A percentile compares a stretch with the other conserved stretches of the same genome.
phyloP scores from a whole-genome alignment of 306 rosid species.

The Lotus japonicus region DNA sequence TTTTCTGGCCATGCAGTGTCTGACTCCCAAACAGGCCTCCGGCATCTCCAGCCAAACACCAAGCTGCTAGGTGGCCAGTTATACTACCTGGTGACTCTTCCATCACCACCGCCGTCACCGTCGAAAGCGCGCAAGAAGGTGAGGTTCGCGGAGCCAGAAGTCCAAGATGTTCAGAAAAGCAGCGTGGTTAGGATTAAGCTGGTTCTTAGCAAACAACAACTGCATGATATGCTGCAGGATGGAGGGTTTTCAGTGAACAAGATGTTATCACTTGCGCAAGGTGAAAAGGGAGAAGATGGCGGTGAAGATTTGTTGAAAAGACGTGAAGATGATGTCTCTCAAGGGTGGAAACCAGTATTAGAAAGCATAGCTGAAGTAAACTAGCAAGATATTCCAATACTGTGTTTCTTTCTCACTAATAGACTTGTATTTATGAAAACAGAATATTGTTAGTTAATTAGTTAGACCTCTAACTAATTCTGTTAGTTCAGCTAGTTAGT shows the following conservation, averaged over 20 bases:
- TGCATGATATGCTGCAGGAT: slow-evolving; percentile 48
- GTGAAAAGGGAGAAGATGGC: slow-evolving; percentile 15
- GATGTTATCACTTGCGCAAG: slow-evolving; percentile 38
- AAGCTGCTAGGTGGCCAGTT: slow-evolving; percentile 42
- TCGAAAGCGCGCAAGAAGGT: slow-evolving; percentile 49
- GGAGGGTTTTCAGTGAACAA: slow-evolving; percentile 53
- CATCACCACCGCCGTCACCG: neutral
- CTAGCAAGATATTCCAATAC: too few relatives aligned
- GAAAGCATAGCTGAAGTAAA: slow-evolving; percentile 23
- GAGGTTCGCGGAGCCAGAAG: slow-evolving; percentile 56
- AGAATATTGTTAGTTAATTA: too few relatives aligned
- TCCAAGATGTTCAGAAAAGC: slow-evolving; percentile 32
- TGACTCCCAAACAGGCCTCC: slow-evolving; percentile 35
- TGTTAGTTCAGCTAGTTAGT: too few relatives aligned
- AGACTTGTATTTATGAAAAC: too few relatives aligned
- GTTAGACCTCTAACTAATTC: too few relatives aligned
- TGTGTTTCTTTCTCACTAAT: too few relatives aligned
- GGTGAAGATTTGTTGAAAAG: slow-evolving; percentile 15
- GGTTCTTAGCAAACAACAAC: slow-evolving; percentile 60
- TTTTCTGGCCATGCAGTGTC: slow-evolving; percentile 65
- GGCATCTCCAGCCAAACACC: slow-evolving; percentile 50
- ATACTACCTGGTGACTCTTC: slow-evolving; percentile 53
- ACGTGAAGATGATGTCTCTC: slow-evolving; percentile 11
- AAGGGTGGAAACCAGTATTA: slow-evolving; percentile 65
- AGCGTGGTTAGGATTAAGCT: slow-evolving; percentile 67